phyloP scores from a whole-genome alignment of 148 eudicot species.

The Silene conica region DNA sequence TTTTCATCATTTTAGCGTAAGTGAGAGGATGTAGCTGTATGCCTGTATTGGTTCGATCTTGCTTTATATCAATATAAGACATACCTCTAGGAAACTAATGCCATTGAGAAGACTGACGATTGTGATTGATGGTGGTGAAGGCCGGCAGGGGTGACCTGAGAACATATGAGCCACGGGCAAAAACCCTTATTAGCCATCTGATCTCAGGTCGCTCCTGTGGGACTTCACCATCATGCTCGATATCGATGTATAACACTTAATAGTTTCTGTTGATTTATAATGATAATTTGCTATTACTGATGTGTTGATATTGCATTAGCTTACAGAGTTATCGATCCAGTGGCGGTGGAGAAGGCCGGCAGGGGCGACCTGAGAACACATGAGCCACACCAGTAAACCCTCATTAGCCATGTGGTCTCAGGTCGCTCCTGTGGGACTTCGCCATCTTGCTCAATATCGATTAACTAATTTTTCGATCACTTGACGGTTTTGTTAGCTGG shows the following conservation, averaged over 20 bases:
- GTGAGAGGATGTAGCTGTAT: not conserved
- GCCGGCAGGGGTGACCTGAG: slow-evolving; percentile 87
- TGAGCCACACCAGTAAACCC: slow-evolving; percentile 11
- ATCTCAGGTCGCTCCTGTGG: slow-evolving; percentile 37
- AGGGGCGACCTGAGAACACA: slow-evolving; percentile 97
- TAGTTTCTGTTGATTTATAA: too few relatives aligned
- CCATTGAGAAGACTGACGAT: not conserved
- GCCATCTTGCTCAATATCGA: slow-evolving; percentile 14
- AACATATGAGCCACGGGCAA: slow-evolving; percentile 39
- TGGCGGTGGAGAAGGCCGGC: slow-evolving; percentile 38
- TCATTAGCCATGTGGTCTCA: slow-evolving; percentile 28
- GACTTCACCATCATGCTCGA: slow-evolving; percentile 25
- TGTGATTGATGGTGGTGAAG: slow-evolving; percentile 20
- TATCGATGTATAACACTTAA: not conserved
- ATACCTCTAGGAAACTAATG: not conserved
- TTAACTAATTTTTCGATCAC: not conserved
- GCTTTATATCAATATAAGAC: too few relatives aligned
- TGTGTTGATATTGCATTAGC: not conserved
- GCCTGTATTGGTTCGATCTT: not conserved
- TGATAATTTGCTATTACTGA: too few relatives aligned
- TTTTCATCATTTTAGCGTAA: too few relatives aligned
- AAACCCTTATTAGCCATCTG: slow-evolving; percentile 21
- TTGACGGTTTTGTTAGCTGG: not conserved
- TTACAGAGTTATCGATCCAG: slow-evolving; percentile 18
- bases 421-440: slow-evolving; percentile 37